These are phyloP conservation scores for Lasiosphaeria hispida DNA, from an alignment of 495 filamentous ascomycete species.

Conservation along the genomic window DNA sequence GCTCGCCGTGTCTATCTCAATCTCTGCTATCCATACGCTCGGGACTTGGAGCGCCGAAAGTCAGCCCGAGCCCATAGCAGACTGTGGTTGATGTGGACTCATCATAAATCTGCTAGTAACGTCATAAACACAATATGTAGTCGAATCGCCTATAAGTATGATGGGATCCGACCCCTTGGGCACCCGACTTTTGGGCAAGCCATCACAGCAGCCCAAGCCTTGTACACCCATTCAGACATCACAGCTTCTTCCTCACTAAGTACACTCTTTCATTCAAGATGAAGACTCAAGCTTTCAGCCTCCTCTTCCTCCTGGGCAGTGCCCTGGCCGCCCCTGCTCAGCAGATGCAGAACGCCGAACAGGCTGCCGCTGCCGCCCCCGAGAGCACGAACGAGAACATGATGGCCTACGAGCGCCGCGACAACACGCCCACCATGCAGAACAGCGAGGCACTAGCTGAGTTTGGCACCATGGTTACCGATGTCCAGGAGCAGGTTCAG, in stretches of 20 bases:
- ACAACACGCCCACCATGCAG: background rate
- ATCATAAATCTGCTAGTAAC: too few species aligned
- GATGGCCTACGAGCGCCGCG: background rate
- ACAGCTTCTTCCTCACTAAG: background rate
- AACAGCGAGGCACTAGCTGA: constrained; percentile 7
- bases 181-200: too few species aligned
- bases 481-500: constrained; percentile 14
- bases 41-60: too few species aligned
- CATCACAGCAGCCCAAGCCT: too few species aligned
- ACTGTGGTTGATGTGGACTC: too few species aligned
- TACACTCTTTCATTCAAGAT: constrained; percentile 1
- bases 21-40: too few species aligned
- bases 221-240: background rate
- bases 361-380: background rate
- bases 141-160: too few species aligned
- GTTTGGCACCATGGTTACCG: background rate
- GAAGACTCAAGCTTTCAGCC: constrained; percentile 10
- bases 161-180: too few species aligned
- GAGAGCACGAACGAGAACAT: background rate
- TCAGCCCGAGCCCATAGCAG: too few species aligned
- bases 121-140: too few species aligned
- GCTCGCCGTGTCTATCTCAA: too few species aligned
- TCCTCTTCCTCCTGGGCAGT: constrained; percentile 8
- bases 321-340: constrained; percentile 4
- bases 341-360: background rate